Percentiles rank a stretch among this genome's conserved stretches.
phyloP scores from a whole-genome alignment of 441 rosid species.

The Brassica balearica region DNA sequence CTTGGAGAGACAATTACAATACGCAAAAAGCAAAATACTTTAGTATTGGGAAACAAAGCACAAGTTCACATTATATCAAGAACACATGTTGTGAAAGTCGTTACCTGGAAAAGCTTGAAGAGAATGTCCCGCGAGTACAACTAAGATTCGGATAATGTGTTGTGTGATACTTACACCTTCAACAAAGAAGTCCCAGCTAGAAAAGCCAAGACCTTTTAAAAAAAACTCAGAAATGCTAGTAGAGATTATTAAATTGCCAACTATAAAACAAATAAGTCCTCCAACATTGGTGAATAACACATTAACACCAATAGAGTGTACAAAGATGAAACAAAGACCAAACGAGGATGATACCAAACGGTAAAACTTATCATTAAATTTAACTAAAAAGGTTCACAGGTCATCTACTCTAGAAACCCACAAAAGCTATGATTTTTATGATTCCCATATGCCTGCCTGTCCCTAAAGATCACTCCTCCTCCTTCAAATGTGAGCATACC shows the following conservation, averaged over 20 bases:
- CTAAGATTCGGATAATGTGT: neutral
- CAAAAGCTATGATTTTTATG: neutral
- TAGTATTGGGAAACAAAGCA: neutral
- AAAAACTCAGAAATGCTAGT: neutral
- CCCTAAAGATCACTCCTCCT: neutral
- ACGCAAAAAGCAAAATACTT: neutral
- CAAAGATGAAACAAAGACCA: neutral
- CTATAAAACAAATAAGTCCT: slow-evolving; percentile 6
- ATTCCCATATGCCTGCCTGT: neutral
- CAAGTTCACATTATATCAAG: neutral
- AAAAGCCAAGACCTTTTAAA: neutral
- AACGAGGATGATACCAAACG: neutral
- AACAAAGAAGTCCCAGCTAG: neutral
- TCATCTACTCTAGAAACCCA: neutral
- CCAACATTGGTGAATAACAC: slow-evolving; percentile 8
- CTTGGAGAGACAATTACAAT: neutral
- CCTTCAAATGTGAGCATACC: neutral
- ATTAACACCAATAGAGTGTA: neutral
- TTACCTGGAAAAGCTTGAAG: neutral
- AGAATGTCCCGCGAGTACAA: neutral
- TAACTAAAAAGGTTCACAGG: neutral
- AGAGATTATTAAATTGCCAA: neutral
- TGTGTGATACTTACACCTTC: neutral
- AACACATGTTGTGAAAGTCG: neutral
- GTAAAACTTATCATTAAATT: neutral